These are phyloP conservation scores for Epichloe baconii DNA, from an alignment of 2,329 filamentous ascomycete genomes.

Conservation along the genomic window DNA sequence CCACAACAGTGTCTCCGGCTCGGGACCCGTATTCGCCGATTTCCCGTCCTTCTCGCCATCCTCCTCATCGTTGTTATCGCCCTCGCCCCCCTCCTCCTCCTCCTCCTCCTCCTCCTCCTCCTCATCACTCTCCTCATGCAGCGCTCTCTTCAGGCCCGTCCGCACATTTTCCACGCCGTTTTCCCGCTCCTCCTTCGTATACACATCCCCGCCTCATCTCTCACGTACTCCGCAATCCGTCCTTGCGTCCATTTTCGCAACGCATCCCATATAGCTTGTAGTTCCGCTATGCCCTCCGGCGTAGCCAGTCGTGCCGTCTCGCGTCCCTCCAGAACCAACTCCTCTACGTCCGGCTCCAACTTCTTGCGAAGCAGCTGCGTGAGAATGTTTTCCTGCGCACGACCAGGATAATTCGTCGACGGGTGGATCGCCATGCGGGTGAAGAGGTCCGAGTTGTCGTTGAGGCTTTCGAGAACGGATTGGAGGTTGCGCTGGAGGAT, in stretches of 20 bases:
- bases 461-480: conserved; percentile 51
- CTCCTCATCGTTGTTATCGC: conserved; percentile 13
- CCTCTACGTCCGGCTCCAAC: conserved; percentile 64
- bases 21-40: conserved; percentile 20
- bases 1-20: conserved; percentile 36
- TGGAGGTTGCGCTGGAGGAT: conserved; percentile 61
- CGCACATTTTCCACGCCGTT: conserved; percentile 54
- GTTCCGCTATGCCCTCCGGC: conserved; percentile 29
- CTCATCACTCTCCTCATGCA: conserved; percentile 41
- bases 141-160: conserved; percentile 50
- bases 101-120: conserved; percentile 45
- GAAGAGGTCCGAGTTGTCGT: conserved; percentile 54
- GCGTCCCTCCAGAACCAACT: conserved; percentile 54
- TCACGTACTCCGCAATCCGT: conserved; percentile 28
- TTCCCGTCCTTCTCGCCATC: conserved; percentile 11
- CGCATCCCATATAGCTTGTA: conserved; percentile 45
- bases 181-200: conserved; percentile 57
- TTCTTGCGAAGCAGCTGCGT: conserved; percentile 69
- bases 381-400: conserved; percentile 52
- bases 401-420: conserved; percentile 60
- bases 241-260: conserved; percentile 27
- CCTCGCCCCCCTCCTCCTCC: conserved; percentile 24
- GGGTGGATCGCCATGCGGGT: conserved; percentile 61
- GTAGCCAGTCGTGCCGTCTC: conserved; percentile 27
- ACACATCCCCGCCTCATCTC: conserved; percentile 44